phyloP scores from a whole-genome alignment of 192 early-diverging fungal species.

The Geranomyces michiganensis region DNA sequence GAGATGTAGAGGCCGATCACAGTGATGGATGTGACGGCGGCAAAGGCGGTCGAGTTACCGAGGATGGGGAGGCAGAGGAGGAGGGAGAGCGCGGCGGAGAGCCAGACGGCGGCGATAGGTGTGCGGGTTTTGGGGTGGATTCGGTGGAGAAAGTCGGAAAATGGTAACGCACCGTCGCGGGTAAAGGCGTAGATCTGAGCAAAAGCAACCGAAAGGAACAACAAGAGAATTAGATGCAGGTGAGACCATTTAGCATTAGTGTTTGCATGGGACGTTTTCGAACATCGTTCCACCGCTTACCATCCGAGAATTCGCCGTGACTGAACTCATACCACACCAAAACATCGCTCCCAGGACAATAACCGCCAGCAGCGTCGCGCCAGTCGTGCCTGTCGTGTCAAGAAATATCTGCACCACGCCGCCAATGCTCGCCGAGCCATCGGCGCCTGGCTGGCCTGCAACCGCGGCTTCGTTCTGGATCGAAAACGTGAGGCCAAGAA shows the following conservation, averaged over 20 bases:
- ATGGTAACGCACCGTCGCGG: slow-evolving; percentile 30
- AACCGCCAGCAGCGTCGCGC: slow-evolving; percentile 5
- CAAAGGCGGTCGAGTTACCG: slow-evolving; percentile 39
- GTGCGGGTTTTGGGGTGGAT: slow-evolving; percentile 39
- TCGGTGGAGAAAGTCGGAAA: slow-evolving; percentile 26
- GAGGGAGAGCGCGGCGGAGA: slow-evolving; percentile 37
- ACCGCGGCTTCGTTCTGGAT: slow-evolving; percentile 18
- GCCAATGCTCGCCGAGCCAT: not conserved
- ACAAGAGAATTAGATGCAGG: too few relatives aligned
- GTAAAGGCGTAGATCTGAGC: slow-evolving; percentile 8
- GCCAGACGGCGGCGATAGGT: slow-evolving; percentile 47
- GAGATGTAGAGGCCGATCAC: slow-evolving; percentile 43
- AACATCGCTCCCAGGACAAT: slow-evolving; percentile 8
- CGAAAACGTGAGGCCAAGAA: slow-evolving; percentile 15
- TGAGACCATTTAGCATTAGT: too few relatives aligned
- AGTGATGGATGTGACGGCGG: slow-evolving; percentile 39
- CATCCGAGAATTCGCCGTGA: slow-evolving; percentile 10
- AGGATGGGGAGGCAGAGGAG: slow-evolving; percentile 40
- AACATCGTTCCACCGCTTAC: not conserved
- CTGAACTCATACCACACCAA: slow-evolving; percentile 18
- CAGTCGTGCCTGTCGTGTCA: not conserved
- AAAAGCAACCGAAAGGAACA: not conserved
- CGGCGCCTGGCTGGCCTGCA: not conserved
- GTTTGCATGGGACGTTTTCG: too few relatives aligned
- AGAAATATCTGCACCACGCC: slow-evolving; percentile 9